Evolutionary conservation across 805 yeast species (phyloP).

Genomic region (Yamadazyma sp.): DNA sequence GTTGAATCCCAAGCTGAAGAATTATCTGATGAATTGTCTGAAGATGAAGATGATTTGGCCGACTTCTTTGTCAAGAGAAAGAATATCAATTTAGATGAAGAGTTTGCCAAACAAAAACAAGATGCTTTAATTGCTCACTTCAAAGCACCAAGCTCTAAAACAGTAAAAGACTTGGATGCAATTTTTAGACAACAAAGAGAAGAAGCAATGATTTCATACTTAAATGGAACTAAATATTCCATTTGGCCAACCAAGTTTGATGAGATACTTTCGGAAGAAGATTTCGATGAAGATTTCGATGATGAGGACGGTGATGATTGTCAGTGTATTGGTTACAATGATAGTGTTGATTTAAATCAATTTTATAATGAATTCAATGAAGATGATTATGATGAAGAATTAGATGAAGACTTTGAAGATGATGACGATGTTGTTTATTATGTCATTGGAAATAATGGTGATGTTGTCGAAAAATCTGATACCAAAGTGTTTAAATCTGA

Average conservation of each 20-base stretch:
- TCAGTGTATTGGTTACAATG: too few species aligned
- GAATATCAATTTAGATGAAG: neutral
- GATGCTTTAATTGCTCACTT: neutral
- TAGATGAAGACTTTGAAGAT: constrained; percentile 4
- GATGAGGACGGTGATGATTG: too few species aligned
- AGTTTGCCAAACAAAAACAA: neutral
- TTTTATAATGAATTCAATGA: too few species aligned
- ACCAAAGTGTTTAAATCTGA: neutral
- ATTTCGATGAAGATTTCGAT: too few species aligned
- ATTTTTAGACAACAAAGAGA: constrained; percentile 2
- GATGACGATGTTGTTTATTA: constrained; percentile 7
- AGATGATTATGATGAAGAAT: constrained; percentile 5
- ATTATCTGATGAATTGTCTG: constrained; percentile 1
- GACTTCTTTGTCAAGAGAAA: neutral
- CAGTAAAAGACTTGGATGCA: constrained; percentile 1
- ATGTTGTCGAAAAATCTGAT: neutral
- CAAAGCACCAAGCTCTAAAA: neutral
- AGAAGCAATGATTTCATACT: constrained; percentile 5
- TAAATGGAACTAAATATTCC: too few species aligned
- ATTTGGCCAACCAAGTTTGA: too few species aligned
- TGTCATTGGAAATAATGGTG: constrained; percentile 1
- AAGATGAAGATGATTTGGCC: constrained; percentile 14
- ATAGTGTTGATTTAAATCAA: too few species aligned
- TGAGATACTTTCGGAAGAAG: too few species aligned
- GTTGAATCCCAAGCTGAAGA: neutral